Evolutionary conservation across 371 early-diverging fungal genomes (phyloP), one percentile per base, ranked within the genome.

Genomic region (Capniomyces stellatus): DNA sequence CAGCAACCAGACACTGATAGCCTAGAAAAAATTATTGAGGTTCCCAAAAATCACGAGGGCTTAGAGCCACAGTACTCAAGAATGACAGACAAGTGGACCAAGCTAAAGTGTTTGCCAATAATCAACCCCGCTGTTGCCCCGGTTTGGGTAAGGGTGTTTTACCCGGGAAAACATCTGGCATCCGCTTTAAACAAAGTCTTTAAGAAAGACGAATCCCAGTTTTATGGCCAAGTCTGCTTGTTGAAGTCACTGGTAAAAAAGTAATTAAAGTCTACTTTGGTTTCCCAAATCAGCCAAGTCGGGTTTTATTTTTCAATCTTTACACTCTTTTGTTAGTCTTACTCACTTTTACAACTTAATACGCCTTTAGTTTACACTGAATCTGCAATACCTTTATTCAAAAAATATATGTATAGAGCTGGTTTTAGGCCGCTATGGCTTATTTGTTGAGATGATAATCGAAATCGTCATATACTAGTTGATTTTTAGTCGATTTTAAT

Each of bases 91-190:
- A 29, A 25, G 49, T 58, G 57, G 67, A 2, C 19, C 29, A 18
- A 19, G 4, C 58, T 50, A 1, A 44, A n/a, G 52, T 69, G 70
- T 47, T 47, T 41, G 27, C 51, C 53, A 12, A 44, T 64, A 24
- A 49, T 69, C 50, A 67, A 69, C 49, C 31, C 58, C 3, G 48
- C 13, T 1, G 18, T 18, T 22, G 43, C 64, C 8, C 22, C 41
- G 25, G 25, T 61, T 18, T 46, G 54, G n/a, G 63, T 52, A 1
- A 52, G 67, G 2, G 54, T 55, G 15, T 21, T 67, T 15, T 67
- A 67, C 43, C 15, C 59, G 0, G 65, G 60, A 13, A 13, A 0
- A 21, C 15, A 23, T 39, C 29, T 30, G 1, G 23, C 43, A 21
- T 19, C 28, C n/a, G 1, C 51, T 35, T 24, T 51, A 30, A 35